A percentile compares a stretch with the other conserved stretches of the same genome.
Evolutionary conservation across 192 early-diverging fungal species (phyloP).

Genomic region (Dispira parvispora): DNA sequence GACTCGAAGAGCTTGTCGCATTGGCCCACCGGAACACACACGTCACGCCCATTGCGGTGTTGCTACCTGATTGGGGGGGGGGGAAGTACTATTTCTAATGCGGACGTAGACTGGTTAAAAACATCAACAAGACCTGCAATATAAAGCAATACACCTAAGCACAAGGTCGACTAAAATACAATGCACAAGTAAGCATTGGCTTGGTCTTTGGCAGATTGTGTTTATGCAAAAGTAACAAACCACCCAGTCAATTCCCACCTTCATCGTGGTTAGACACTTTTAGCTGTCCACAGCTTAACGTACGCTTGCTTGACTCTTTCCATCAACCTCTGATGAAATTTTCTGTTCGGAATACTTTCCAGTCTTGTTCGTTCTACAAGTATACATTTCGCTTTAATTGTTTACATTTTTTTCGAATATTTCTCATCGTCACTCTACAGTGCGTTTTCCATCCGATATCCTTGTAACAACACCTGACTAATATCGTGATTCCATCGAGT

Average conservation of each 20-base stretch:
- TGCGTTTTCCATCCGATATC: no score
- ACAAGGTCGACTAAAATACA: neutral
- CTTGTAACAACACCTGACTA: no score
- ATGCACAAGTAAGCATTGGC: neutral
- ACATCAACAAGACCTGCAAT: neutral
- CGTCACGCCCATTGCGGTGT: neutral
- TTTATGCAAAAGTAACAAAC: no score
- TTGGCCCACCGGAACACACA: constrained; percentile 1
- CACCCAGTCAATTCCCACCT: no score
- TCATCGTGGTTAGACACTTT: no score
- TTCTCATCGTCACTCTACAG: neutral
- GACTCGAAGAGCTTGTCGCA: neutral
- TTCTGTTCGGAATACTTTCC: neutral
- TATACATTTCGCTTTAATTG: neutral
- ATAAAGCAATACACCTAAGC: neutral
- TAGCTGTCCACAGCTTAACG: no score
- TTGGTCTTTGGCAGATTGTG: no score
- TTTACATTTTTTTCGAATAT: neutral
- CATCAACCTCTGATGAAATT: neutral
- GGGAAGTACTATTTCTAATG: neutral
- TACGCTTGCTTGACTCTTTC: neutral
- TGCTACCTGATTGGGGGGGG: neutral
- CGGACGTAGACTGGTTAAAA: neutral
- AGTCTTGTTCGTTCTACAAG: neutral
- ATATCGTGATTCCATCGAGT: neutral